Conservation (phyloP, 1,139 yeast genomes). For the Geotrichum aggregatum region DNA sequence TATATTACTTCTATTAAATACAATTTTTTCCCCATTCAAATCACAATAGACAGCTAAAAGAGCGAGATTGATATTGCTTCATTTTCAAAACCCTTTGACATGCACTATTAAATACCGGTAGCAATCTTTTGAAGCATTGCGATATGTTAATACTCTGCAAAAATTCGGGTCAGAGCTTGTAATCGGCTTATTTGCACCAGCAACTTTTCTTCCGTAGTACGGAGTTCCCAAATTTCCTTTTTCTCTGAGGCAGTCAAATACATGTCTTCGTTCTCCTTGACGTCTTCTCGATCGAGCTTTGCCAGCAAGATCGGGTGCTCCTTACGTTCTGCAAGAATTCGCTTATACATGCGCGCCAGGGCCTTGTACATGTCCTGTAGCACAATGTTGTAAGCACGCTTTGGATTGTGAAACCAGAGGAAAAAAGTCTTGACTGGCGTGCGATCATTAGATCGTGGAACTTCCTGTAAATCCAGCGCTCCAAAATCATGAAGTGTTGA, state of each 20-base stretch:
- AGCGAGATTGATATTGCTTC: no score
- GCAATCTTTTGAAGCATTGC: background rate
- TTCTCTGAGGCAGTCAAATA: conserved; percentile 71
- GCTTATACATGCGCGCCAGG: conserved; percentile 60
- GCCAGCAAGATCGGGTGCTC: conserved; percentile 66
- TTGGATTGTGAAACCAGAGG: conserved; percentile 68
- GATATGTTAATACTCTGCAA: conserved; percentile 39
- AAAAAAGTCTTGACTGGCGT: conserved; percentile 87
- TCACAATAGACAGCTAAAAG: no score
- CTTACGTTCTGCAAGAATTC: conserved; percentile 53
- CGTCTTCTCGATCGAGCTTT: conserved; percentile 86
- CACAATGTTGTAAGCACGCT: conserved; percentile 47
- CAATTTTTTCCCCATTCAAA: no score
- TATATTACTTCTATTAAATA: no score
- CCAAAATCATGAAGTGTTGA: conserved; percentile 40
- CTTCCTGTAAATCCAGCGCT: conserved; percentile 63
- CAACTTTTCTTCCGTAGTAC: conserved; percentile 36
- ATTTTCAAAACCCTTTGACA: no score
- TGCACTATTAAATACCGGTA: background rate
- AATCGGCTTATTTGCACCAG: conserved; percentile 36
- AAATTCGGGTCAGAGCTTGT: conserved; percentile 40
- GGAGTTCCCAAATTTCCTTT: conserved; percentile 58
- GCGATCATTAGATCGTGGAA: conserved; percentile 86
- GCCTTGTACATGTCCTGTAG: conserved; percentile 58
- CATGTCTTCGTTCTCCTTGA: conserved; percentile 74